Percentiles rank a stretch among this genome's conserved stretches.
Conservation (phyloP, 768 basidiomycete species). For the Thelephora aurantiotincta region DNA sequence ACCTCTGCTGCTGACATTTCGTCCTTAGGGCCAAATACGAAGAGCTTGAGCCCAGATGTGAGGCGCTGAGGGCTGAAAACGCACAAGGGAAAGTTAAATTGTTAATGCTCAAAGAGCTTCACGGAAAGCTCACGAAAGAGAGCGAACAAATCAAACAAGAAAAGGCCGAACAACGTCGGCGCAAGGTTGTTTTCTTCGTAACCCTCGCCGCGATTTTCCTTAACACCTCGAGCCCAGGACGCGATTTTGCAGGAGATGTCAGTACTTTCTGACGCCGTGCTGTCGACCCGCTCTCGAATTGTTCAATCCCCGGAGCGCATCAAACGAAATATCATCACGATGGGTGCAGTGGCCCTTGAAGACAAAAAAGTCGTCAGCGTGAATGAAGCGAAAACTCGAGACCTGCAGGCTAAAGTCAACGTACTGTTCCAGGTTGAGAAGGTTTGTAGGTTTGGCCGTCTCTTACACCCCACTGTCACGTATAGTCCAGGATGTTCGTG, state of each 20-base stretch:
- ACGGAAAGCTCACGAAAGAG: constrained; percentile 42
- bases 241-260: neutral
- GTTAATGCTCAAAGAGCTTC: constrained; percentile 54
- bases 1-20: neutral
- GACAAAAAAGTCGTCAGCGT: constrained; percentile 54
- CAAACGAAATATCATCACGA: constrained; percentile 65
- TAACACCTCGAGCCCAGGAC: neutral
- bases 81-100: constrained; percentile 46
- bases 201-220: neutral
- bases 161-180: constrained; percentile 45
- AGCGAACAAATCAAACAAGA: constrained; percentile 63
- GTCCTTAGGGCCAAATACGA: constrained; percentile 41
- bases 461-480: neutral
- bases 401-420: constrained; percentile 62
- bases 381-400: constrained; percentile 63
- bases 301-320: constrained; percentile 89
- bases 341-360: constrained; percentile 50
- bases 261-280: neutral
- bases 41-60: constrained; percentile 56
- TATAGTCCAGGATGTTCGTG: constrained; percentile 43
- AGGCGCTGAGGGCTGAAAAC: constrained; percentile 46
- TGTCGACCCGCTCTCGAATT: constrained; percentile 47
- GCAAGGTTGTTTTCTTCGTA: constrained; percentile 31
- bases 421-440: constrained; percentile 64
- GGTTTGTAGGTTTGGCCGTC: constrained; percentile 21